Conservation (phyloP, 2,329 filamentous ascomycete genomes). For the Pseudogymnoascus sp. region DNA sequence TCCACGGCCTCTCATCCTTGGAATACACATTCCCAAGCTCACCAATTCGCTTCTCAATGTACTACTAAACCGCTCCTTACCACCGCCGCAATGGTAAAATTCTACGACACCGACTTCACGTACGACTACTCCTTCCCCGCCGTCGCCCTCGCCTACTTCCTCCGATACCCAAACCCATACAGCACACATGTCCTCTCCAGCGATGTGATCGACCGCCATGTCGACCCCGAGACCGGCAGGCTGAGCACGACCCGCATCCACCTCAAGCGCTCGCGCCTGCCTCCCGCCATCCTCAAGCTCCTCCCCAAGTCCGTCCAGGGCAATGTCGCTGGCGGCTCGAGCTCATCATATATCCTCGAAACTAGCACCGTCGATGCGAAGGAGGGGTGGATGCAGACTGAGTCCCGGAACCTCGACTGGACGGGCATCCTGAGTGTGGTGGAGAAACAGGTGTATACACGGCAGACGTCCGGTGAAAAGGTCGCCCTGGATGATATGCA, state of each 20-base stretch:
- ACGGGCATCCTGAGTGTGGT: slow-evolving; percentile 72
- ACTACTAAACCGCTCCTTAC: slow-evolving; percentile 9
- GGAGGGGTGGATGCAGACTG: slow-evolving; percentile 76
- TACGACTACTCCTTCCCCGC: slow-evolving; percentile 79
- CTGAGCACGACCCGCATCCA: slow-evolving; percentile 74
- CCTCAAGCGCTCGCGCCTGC: slow-evolving; percentile 73
- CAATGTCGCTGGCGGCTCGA: slow-evolving; percentile 51
- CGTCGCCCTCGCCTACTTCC: slow-evolving; percentile 82
- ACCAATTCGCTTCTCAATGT: slow-evolving; percentile 2
- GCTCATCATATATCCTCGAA: slow-evolving; percentile 72
- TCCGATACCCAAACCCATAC: slow-evolving; percentile 83
- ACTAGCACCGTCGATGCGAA: slow-evolving; percentile 71
- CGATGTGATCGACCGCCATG: slow-evolving; percentile 68
- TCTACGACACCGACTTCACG: slow-evolving; percentile 52
- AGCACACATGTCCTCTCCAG: slow-evolving; percentile 75
- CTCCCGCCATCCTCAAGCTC: slow-evolving; percentile 66
- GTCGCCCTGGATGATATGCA: slow-evolving; percentile 21
- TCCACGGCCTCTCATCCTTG: slow-evolving; percentile 1
- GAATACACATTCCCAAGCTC: background rate
- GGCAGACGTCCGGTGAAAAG: background rate
- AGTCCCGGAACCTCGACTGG: slow-evolving; percentile 75
- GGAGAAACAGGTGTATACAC: slow-evolving; percentile 63
- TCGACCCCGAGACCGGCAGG: slow-evolving; percentile 66
- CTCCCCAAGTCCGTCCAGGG: slow-evolving; percentile 55
- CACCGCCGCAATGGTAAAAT: slow-evolving; percentile 28